Percentiles rank a stretch among this genome's conserved stretches.
phyloP scores from a whole-genome alignment of 2,329 filamentous ascomycete genomes.

The Metarhizium brunneum region DNA sequence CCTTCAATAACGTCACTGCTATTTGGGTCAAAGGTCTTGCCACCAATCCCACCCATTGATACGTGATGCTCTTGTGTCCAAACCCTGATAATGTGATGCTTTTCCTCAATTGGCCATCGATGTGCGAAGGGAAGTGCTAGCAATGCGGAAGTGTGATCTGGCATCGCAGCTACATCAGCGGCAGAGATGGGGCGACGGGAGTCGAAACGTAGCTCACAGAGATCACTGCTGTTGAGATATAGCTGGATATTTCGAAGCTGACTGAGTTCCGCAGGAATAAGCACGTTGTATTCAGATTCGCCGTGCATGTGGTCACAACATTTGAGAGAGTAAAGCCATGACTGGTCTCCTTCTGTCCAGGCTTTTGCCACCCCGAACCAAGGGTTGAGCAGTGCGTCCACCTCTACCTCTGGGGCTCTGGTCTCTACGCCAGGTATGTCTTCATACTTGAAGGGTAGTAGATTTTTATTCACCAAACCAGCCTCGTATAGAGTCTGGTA shows the following conservation, averaged over 20 bases:
- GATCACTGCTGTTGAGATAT: constrained; percentile 26
- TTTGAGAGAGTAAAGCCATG: constrained; percentile 20
- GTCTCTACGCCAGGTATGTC: constrained; percentile 29
- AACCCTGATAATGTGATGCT: constrained; percentile 35
- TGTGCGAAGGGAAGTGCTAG: constrained; percentile 39
- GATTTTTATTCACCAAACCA: constrained; percentile 66
- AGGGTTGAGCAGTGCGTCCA: constrained; percentile 32
- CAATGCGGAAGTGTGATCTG: constrained; percentile 37
- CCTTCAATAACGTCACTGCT: constrained; percentile 11
- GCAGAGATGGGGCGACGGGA: constrained; percentile 10
- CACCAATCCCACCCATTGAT: constrained; percentile 21
- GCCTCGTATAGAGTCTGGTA: constrained; percentile 61
- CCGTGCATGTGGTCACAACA: constrained; percentile 24
- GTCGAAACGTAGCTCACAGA: constrained; percentile 23
- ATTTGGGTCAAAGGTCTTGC: constrained; percentile 15
- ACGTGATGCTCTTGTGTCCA: constrained; percentile 16
- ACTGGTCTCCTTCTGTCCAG: constrained; percentile 25
- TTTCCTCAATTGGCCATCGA: constrained; percentile 30
- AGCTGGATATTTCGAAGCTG: constrained; percentile 26
- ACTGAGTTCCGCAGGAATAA: constrained; percentile 34
- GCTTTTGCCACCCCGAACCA: constrained; percentile 34
- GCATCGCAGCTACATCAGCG: constrained; percentile 7
- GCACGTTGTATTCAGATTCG: constrained; percentile 27
- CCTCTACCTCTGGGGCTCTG: constrained; percentile 24
- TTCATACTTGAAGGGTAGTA: constrained; percentile 53